These are phyloP conservation scores for Pseudocercospora pini-densiflorae DNA, from an alignment of 2,329 filamentous ascomycete genomes.

Conservation along the genomic window DNA sequence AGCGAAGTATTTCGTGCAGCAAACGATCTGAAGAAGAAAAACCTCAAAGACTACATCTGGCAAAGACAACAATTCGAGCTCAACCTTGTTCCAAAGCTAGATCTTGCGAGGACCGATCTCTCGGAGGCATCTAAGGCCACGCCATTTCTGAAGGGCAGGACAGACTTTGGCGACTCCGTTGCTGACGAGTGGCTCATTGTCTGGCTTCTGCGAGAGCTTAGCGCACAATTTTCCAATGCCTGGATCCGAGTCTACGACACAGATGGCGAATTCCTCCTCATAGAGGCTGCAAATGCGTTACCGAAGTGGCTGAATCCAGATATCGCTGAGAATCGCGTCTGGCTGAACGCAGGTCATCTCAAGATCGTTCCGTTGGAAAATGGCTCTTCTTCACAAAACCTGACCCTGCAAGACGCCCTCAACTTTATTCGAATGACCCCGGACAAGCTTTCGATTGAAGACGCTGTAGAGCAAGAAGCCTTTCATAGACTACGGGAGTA, in stretches of 20 bases:
- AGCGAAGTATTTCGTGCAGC: constrained; percentile 73
- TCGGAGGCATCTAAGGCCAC: constrained; percentile 16
- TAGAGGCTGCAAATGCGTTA: constrained; percentile 87
- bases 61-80: constrained; percentile 83
- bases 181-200: constrained; percentile 98
- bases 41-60: constrained; percentile 92
- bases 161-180: constrained; percentile 90
- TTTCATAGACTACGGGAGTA: constrained; percentile 89
- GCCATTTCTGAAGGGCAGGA: constrained; percentile 67
- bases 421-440: constrained; percentile 61
- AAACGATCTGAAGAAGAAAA: constrained; percentile 62
- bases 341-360: constrained; percentile 80
- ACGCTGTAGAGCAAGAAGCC: constrained; percentile 80
- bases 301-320: constrained; percentile 93
- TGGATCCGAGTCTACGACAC: constrained; percentile 86
- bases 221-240: constrained; percentile 69
- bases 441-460: constrained; percentile 68
- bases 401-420: constrained; percentile 70
- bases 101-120: constrained; percentile 13
- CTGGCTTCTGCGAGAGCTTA: constrained; percentile 82
- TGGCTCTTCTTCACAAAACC: constrained; percentile 42
- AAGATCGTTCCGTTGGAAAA: constrained; percentile 67
- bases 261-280: constrained; percentile 93
- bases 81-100: constrained; percentile 58
- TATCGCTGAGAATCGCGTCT: constrained; percentile 83